Conservation (phyloP, 805 yeast genomes). For the Metschnikowia arizonensis region DNA sequence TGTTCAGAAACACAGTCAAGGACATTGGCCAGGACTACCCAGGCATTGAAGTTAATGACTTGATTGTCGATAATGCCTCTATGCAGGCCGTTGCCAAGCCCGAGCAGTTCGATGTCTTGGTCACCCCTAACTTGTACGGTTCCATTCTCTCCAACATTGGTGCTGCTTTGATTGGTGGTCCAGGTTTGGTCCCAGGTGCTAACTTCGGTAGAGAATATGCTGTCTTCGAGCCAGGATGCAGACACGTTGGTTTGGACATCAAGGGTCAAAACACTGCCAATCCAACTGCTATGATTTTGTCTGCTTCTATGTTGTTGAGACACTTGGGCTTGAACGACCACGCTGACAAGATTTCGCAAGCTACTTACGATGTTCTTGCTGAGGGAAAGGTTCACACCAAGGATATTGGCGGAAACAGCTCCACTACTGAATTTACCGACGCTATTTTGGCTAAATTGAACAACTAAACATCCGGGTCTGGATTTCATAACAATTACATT, state of each 20-base stretch:
- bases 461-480: constrained; percentile 13
- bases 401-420: constrained; percentile 86
- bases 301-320: constrained; percentile 87
- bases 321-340: constrained; percentile 84
- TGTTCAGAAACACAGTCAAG: constrained; percentile 90
- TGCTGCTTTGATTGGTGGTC: constrained; percentile 96
- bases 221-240: constrained; percentile 98
- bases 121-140: constrained; percentile 97
- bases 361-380: constrained; percentile 84
- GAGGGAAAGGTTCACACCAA: constrained; percentile 82
- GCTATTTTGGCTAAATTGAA: constrained; percentile 76
- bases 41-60: constrained; percentile 75
- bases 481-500: constrained; percentile 1
- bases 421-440: constrained; percentile 92
- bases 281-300: constrained; percentile 96
- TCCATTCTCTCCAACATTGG: constrained; percentile 96
- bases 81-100: constrained; percentile 99
- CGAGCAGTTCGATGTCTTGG: constrained; percentile 96
- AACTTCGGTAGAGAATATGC: constrained; percentile 97
- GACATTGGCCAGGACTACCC: constrained; percentile 83
- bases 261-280: constrained; percentile 92
- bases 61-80: constrained; percentile 97
- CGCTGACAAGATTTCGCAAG: constrained; percentile 84
- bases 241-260: constrained; percentile 97
- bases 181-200: constrained; percentile 98